Base-by-base conservation (phyloP, 257 asterid genomes). In the Nemophila menziesii region DNA sequence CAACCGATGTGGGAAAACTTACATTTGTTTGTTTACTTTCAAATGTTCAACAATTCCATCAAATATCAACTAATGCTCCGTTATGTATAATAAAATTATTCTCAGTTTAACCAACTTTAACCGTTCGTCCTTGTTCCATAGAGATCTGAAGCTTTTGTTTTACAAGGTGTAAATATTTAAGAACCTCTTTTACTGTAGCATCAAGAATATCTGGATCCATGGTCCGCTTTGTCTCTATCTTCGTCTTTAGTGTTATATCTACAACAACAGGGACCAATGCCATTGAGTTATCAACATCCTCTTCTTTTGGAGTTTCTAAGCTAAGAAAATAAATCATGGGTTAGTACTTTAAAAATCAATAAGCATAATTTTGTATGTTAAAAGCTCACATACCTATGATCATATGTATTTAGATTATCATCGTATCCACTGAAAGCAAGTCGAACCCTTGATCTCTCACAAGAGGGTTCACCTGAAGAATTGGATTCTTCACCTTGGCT, bases 191-290 rank as follows among this genome's bases (percentile, higher is more conserved):
- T 44, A 80, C 95, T 7, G 87, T 64, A 8, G 73, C 61, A 63
- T 79, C 93, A 50, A 83, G 86, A 37, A 70, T 73, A 38, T 48
- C 74, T 16, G 86, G 81, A 67, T 80, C 83, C 43, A 73, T 26
- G 4, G 27, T 22, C 33, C 24, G 44, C 16, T 46, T 40, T 44
- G 47, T 22, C 48, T 68, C 58, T 6, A 48, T 70, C 27, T n/a
- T n/a, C n/a, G n/a, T n/a, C n/a, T n/a, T n/a, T n/a, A n/a, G n/a
- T n/a, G n/a, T n/a, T n/a, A n/a, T n/a, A n/a, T n/a, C n/a, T n/a
- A 21, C 44, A 39, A 61, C 73, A 7, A 77, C 10, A 8, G 33
- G 12, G 17, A 80, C 77, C 20, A 87, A 48, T 45, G 70, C 72
- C 62, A 61, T 63, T 7, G 93, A 72, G 46, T 71, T 48, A 51